Percentiles rank a stretch among this genome's conserved stretches.
Conservation (phyloP, 306 rosid genomes). For the Alnus glutinosa region DNA sequence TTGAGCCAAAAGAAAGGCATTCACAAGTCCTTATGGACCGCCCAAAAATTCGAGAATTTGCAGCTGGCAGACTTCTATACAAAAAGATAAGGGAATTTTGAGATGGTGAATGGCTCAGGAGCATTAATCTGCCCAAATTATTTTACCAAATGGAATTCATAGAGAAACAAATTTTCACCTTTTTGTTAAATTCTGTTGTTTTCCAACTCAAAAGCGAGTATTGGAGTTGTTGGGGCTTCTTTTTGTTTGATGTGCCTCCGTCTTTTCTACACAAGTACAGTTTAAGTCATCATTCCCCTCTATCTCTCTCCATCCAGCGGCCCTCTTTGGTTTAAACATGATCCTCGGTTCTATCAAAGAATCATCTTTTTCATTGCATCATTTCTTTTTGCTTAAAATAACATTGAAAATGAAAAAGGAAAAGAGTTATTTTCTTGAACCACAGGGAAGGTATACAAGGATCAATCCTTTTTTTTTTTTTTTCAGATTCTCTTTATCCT, state of each 20-base stretch:
- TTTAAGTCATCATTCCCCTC: slow-evolving; percentile 18
- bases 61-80: neutral
- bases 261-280: slow-evolving; percentile 20
- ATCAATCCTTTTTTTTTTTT: neutral
- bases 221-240: neutral
- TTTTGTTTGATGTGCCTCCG: slow-evolving; percentile 25
- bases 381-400: neutral
- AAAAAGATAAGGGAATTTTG: neutral
- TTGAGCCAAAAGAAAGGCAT: neutral
- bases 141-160: neutral
- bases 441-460: neutral
- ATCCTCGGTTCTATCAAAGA: neutral
- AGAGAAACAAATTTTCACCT: neutral
- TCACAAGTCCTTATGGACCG: neutral
- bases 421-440: neutral
- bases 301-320: neutral
- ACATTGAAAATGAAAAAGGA: neutral
- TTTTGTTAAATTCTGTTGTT: neutral
- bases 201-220: neutral
- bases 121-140: neutral
- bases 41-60: neutral
- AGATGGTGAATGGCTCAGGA: neutral
- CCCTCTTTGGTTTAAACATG: neutral
- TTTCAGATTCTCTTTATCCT: neutral
- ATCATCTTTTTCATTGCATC: neutral